These are phyloP conservation scores for Hyphodiscus sp. DNA, from an alignment of 2,329 filamentous ascomycete genomes.

Conservation along the genomic window DNA sequence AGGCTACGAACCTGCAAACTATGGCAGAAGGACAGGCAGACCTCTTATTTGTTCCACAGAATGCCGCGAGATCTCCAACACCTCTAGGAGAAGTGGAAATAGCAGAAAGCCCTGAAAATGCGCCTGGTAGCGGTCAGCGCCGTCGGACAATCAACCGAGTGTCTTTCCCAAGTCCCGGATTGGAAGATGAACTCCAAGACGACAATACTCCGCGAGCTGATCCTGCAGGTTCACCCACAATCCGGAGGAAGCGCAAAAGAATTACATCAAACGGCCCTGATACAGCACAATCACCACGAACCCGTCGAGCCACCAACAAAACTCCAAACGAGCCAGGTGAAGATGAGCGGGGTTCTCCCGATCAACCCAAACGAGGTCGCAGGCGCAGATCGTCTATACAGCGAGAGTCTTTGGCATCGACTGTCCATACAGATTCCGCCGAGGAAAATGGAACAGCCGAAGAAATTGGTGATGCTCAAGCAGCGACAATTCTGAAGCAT, in stretches of 20 bases:
- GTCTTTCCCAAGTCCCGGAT: slow-evolving; percentile 8
- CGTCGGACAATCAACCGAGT: slow-evolving; percentile 37
- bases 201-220: slow-evolving; percentile 3
- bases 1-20: neutral
- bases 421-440: neutral
- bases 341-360: slow-evolving; percentile 30
- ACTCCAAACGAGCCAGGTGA: slow-evolving; percentile 4
- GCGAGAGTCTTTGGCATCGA: neutral
- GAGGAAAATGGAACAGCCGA: slow-evolving; percentile 28
- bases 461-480: slow-evolving; percentile 30
- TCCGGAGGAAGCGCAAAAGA: slow-evolving; percentile 23
- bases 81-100: slow-evolving; percentile 35
- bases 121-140: slow-evolving; percentile 49
- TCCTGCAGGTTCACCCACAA: slow-evolving; percentile 2
- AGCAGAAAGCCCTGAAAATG: slow-evolving; percentile 46
- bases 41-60: neutral
- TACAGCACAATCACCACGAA: neutral
- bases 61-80: slow-evolving; percentile 10
- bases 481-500: slow-evolving; percentile 30
- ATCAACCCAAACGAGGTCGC: slow-evolving; percentile 18
- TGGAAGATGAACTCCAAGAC: slow-evolving; percentile 9
- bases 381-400: slow-evolving; percentile 4
- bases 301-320: neutral
- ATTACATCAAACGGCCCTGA: neutral
- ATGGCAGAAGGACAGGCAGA: neutral